phyloP scores from a whole-genome alignment of 768 basidiomycete genomes.

The Hygrophorus russula region DNA sequence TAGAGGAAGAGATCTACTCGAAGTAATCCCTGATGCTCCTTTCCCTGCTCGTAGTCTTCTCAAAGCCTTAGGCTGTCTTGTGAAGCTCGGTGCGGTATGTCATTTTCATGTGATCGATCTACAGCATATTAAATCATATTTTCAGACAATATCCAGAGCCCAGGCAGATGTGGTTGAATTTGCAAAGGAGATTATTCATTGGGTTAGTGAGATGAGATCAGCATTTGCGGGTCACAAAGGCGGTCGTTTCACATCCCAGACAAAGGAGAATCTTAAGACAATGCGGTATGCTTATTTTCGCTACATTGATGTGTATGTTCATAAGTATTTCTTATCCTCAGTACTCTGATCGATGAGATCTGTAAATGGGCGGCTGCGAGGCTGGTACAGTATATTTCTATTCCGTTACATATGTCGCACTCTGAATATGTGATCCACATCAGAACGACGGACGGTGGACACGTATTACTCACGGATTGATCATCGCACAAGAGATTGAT shows the following conservation, averaged over 20 bases:
- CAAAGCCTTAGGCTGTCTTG: slow-evolving; percentile 8
- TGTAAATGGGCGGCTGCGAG: neutral
- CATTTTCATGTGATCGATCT: neutral
- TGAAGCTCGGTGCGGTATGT: slow-evolving; percentile 8
- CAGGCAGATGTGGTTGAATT: slow-evolving; percentile 10
- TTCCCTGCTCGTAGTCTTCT: slow-evolving; percentile 11
- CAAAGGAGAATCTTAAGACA: slow-evolving; percentile 9
- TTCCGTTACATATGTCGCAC: neutral
- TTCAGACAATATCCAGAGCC: neutral
- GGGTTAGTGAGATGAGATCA: slow-evolving; percentile 8
- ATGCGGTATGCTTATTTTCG: neutral
- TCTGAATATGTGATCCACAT: no score
- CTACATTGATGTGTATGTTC: neutral
- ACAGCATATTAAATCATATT: slow-evolving; percentile 1
- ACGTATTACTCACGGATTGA: neutral
- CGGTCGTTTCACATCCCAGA: slow-evolving; percentile 7
- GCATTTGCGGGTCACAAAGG: slow-evolving; percentile 2
- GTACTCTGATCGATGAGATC: neutral
- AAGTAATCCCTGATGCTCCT: slow-evolving; percentile 10
- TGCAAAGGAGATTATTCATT: slow-evolving; percentile 7
- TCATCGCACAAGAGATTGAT: neutral
- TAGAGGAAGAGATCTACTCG: slow-evolving; percentile 4
- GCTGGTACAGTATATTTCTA: neutral
- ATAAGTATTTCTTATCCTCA: neutral
- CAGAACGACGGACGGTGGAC: neutral